Conservation (phyloP, 192 early-diverging fungal species). For the Podila epicladia region DNA sequence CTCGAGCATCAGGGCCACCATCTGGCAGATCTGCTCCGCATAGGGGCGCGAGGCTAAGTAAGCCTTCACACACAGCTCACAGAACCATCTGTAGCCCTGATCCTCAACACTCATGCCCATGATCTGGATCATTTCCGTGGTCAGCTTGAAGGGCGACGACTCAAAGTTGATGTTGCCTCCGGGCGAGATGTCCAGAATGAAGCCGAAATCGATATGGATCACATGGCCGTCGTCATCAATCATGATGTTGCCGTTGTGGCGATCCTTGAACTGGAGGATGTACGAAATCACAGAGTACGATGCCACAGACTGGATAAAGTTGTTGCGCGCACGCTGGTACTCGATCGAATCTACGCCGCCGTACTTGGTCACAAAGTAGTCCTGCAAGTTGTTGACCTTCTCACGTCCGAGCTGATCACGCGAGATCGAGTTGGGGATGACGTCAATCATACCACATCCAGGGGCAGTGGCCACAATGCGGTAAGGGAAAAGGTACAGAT, state of each 20-base stretch:
- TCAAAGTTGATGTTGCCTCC: conserved; percentile 95
- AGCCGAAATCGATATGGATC: conserved; percentile 99
- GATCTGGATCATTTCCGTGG: conserved; percentile 95
- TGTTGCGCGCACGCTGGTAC: conserved; percentile 85
- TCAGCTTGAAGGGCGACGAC: conserved; percentile 97
- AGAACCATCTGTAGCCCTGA: conserved; percentile 89
- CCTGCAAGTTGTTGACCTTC: conserved; percentile 96
- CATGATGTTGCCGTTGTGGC: conserved; percentile 99
- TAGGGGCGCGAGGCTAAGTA: conserved; percentile 92
- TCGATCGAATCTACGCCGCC: conserved; percentile 88
- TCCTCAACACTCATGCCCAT: conserved; percentile 91
- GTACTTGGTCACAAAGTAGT: conserved; percentile 95
- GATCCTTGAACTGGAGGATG: conserved; percentile 97
- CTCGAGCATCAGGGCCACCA: conserved; percentile 93
- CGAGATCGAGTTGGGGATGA: conserved; percentile 96
- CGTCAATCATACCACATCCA: conserved; percentile 98
- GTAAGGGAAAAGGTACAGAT: conserved; percentile 97
- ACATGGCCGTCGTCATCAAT: conserved; percentile 96
- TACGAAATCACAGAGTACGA: conserved; percentile 96
- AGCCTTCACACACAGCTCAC: conserved; percentile 89
- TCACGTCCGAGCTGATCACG: conserved; percentile 98
- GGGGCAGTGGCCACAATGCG: conserved; percentile 97
- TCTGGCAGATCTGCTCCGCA: conserved; percentile 90
- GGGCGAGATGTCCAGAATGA: conserved; percentile 98
- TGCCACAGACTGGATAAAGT: conserved; percentile 95